Evolutionary conservation across 2,329 filamentous ascomycete genomes (phyloP), one percentile per base, ranked within the genome.

Genomic region (Pyricularia sp.): DNA sequence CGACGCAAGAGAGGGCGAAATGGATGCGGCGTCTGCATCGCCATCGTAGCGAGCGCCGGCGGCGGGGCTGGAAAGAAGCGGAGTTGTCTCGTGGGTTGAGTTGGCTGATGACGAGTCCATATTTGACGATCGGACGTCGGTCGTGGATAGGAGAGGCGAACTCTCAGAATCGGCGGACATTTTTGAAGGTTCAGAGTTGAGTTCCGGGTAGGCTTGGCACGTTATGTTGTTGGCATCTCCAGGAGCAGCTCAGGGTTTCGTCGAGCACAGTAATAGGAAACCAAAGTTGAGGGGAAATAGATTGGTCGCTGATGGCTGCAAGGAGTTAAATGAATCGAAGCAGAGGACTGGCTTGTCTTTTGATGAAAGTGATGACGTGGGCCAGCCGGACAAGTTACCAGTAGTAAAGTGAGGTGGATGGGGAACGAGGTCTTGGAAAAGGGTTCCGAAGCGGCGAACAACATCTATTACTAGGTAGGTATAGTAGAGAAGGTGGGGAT

Each of bases 121-220:
- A 24, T 67, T 70, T 64, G 65, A 70, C 64, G 61, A 70, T 67
- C 60, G 69, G 60, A 31, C 69, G 53, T 57, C 53, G 44, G 75
- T 72, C 35, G 73, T 70, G 16, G 76, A 72, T 60, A 82, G 74
- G 66, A 83, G 73, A 49, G 79, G 79, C 26, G 78, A 75, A 66
- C 73, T 74, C 71, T 82, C 80, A 64, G 77, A 71, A 64, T 77
- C 73, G 53, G 22, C 22, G 30, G 80, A 70, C 80, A 83, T 82
- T 59, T 59, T 59, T 31, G 62, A 28, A 10, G 30, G 22, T 44
- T 24, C 8, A 40, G 16, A 16, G 44, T 53, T 62, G 30, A 35
- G 28, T 12, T 40, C 33, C 16, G 35, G 26, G 63, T 33, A 33
- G 9, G 60, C 22, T 28, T 31, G 35, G 19, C 35, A 31, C 16